Conservation (phyloP, 768 basidiomycete species). For the Hygrocybe punicea region DNA sequence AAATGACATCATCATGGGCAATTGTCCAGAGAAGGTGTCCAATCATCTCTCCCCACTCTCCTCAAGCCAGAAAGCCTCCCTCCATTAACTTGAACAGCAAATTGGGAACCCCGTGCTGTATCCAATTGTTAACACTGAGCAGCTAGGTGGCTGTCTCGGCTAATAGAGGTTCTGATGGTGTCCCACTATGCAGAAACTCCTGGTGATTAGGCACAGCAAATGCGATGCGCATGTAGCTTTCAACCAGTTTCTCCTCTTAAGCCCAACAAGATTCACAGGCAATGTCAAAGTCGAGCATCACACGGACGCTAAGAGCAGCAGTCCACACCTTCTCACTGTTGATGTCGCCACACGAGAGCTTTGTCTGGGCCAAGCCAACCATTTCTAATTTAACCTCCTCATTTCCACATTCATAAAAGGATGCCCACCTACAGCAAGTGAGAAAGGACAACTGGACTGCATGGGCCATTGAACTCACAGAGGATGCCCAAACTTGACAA, state of each 20-base stretch:
- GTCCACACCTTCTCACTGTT: not conserved
- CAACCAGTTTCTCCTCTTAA: not conserved
- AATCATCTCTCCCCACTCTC: slow-evolving; percentile 9
- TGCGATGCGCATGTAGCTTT: slow-evolving; percentile 4
- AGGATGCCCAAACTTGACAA: slow-evolving; percentile 7
- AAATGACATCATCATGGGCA: slow-evolving; percentile 1
- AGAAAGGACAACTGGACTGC: not conserved
- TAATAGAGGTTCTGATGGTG: slow-evolving; percentile 7
- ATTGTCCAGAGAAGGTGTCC: slow-evolving; percentile 4
- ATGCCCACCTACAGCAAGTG: not conserved
- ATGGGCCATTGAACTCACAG: not conserved
- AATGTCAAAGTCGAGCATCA: slow-evolving; percentile 7
- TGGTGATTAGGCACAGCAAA: slow-evolving; percentile 4
- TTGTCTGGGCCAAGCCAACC: slow-evolving; percentile 2
- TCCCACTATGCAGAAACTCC: slow-evolving; percentile 6
- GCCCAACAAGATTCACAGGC: not conserved
- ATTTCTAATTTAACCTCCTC: not conserved
- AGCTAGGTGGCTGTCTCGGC: slow-evolving; percentile 2
- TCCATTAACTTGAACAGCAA: not conserved
- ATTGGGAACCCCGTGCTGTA: not conserved
- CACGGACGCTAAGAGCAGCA: slow-evolving; percentile 4
- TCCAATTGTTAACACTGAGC: not conserved
- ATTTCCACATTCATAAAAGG: slow-evolving; percentile 1
- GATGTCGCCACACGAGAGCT: not conserved
- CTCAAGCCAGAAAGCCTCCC: not conserved